A percentile compares a stretch with the other conserved stretches of the same genome.
These are phyloP conservation scores for Schwanniomyces polymorphus DNA, from an alignment of 805 yeast genomes.

Conservation along the genomic window DNA sequence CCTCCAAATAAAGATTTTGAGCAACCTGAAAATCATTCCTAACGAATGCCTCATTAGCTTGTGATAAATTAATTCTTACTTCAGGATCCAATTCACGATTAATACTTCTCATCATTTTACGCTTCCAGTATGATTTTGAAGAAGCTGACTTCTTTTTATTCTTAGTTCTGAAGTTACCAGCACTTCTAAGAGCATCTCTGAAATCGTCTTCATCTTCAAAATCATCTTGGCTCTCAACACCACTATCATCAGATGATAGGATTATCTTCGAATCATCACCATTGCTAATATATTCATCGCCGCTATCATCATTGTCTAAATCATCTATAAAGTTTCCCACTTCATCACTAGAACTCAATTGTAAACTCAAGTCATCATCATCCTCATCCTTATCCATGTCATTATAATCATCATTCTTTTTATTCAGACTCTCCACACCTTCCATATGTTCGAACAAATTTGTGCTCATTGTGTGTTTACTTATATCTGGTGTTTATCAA, in stretches of 20 bases:
- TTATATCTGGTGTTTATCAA: background rate
- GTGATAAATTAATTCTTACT: conserved; percentile 61
- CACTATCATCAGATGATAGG: conserved; percentile 21
- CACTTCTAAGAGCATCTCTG: conserved; percentile 65
- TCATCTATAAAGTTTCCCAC: conserved; percentile 7
- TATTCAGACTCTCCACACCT: background rate
- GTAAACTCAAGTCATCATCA: conserved; percentile 7
- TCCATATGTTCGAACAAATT: background rate
- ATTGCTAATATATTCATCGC: conserved; percentile 16
- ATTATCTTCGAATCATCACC: conserved; percentile 16
- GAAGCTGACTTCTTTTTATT: conserved; percentile 32
- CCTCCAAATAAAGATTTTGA: conserved; percentile 59
- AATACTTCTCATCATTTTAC: conserved; percentile 33
- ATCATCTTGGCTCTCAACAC: conserved; percentile 38
- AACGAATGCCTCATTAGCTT: conserved; percentile 82
- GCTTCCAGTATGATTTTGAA: conserved; percentile 35
- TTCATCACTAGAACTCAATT: conserved; percentile 10
- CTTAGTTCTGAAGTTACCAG: conserved; percentile 60
- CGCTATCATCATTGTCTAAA: conserved; percentile 4
- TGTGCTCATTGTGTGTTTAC: background rate
- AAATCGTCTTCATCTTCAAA: conserved; percentile 47
- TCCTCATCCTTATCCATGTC: background rate
- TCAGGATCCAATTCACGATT: conserved; percentile 66
- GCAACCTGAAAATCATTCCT: conserved; percentile 60
- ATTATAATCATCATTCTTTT: background rate